These are phyloP conservation scores for Babesia ovis DNA, from an alignment of 169 alveolate genomes.

Conservation along the genomic window DNA sequence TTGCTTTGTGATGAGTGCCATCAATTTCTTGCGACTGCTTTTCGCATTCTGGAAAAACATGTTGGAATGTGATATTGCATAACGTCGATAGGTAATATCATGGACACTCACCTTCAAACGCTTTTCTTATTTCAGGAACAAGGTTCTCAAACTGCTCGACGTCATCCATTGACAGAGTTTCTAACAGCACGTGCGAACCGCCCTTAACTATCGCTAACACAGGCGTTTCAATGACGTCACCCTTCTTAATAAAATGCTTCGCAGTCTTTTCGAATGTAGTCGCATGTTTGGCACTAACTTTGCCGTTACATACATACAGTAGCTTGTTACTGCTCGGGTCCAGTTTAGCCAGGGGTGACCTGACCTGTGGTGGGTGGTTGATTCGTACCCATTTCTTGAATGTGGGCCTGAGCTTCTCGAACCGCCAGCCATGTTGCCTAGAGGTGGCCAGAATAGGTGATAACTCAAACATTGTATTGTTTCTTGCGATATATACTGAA, in stretches of 20 bases:
- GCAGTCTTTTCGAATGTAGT: constrained; percentile 27
- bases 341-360: constrained; percentile 60
- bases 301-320: constrained; percentile 61
- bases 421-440: constrained; percentile 68
- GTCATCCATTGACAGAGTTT: constrained; percentile 66
- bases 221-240: constrained; percentile 60
- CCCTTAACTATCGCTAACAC: constrained; percentile 63
- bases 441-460: constrained; percentile 23
- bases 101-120: constrained; percentile 47
- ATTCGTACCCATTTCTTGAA: constrained; percentile 54
- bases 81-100: background rate
- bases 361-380: constrained; percentile 63
- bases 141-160: constrained; percentile 54
- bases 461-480: background rate
- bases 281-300: constrained; percentile 6
- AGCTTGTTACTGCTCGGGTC: constrained; percentile 56
- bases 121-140: constrained; percentile 56
- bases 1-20: constrained; percentile 8
- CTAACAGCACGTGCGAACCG: constrained; percentile 64
- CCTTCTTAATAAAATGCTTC: constrained; percentile 30
- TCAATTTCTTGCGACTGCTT: constrained; percentile 2
- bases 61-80: too few species aligned
- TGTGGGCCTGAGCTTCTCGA: constrained; percentile 58
- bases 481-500: too few species aligned
- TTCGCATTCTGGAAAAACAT: constrained; percentile 20